These are phyloP conservation scores for Incumbomyces delicatus DNA, from an alignment of 2,329 filamentous ascomycete genomes.

Conservation along the genomic window DNA sequence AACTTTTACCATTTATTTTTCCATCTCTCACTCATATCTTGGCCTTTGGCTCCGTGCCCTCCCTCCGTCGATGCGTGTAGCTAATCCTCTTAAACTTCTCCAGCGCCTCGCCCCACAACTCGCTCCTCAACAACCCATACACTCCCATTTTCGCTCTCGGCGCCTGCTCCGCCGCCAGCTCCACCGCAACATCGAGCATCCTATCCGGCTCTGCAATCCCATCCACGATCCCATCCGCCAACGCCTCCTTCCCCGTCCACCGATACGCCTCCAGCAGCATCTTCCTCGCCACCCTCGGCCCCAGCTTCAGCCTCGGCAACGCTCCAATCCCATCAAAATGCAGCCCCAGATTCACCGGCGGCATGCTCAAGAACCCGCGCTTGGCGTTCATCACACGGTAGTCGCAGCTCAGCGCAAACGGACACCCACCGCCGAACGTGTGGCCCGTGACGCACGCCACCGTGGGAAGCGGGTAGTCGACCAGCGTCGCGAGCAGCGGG, in stretches of 20 bases:
- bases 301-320: conserved; percentile 43
- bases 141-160: conserved; percentile 33
- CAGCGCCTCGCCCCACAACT: conserved; percentile 46
- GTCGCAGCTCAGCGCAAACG: conserved; percentile 39
- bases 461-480: conserved; percentile 42
- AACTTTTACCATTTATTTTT: neutral
- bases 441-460: conserved; percentile 40
- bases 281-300: conserved; percentile 42
- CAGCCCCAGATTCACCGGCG: conserved; percentile 45
- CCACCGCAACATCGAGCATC: conserved; percentile 40
- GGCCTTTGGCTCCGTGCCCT: conserved; percentile 36
- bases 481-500: conserved; percentile 41
- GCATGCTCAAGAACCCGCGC: conserved; percentile 42
- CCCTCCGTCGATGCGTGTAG: conserved; percentile 42
- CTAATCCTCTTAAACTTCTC: conserved; percentile 43
- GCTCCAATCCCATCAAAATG: conserved; percentile 48
- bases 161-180: conserved; percentile 34
- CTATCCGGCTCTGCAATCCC: conserved; percentile 38
- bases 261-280: conserved; percentile 47
- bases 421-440: conserved; percentile 41
- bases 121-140: conserved; percentile 42
- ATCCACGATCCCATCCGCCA: conserved; percentile 46
- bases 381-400: conserved; percentile 40
- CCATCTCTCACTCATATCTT: conserved; percentile 31
- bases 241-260: conserved; percentile 44